Evolutionary conservation across 805 yeast species (phyloP).

Genomic region (Kodamaea nitidulidarum): DNA sequence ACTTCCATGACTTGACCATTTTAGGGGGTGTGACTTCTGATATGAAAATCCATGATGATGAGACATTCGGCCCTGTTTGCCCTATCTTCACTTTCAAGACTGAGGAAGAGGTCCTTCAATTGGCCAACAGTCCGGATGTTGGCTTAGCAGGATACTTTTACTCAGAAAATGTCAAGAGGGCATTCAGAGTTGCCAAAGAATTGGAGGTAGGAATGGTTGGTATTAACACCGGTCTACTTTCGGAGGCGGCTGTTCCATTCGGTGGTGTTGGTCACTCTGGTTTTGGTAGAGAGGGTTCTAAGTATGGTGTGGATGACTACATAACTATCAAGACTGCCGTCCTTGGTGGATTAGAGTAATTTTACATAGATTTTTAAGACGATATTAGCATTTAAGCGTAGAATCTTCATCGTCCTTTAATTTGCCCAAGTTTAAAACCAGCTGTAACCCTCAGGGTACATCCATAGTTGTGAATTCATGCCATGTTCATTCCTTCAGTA

Average conservation of each 20-base stretch:
- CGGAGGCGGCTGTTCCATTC: conserved; percentile 65
- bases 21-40: conserved; percentile 53
- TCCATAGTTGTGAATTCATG: too few relatives aligned
- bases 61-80: conserved; percentile 80
- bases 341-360: conserved; percentile 7
- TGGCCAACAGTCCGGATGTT: conserved; percentile 64
- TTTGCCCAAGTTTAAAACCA: too few relatives aligned
- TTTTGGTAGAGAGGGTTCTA: conserved; percentile 77
- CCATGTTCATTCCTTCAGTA: too few relatives aligned
- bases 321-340: conserved; percentile 62
- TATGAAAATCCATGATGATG: conserved; percentile 61
- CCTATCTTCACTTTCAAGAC: conserved; percentile 61
- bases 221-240: conserved; percentile 67
- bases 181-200: conserved; percentile 60
- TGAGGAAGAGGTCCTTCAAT: conserved; percentile 58
- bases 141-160: conserved; percentile 79
- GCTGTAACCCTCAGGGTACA: too few relatives aligned
- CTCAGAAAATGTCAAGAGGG: conserved; percentile 50
- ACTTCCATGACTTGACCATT: conserved; percentile 67
- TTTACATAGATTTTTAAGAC: conserved; percentile 1
- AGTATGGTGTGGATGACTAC: conserved; percentile 73
- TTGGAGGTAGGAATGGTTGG: conserved; percentile 82
- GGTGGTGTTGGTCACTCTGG: conserved; percentile 81
- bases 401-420: too few relatives aligned
- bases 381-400: too few relatives aligned